A percentile compares a stretch with the other conserved stretches of the same genome.
Evolutionary conservation across 257 asterid genomes (phyloP).

Genomic region (Schizonepeta tenuifolia): DNA sequence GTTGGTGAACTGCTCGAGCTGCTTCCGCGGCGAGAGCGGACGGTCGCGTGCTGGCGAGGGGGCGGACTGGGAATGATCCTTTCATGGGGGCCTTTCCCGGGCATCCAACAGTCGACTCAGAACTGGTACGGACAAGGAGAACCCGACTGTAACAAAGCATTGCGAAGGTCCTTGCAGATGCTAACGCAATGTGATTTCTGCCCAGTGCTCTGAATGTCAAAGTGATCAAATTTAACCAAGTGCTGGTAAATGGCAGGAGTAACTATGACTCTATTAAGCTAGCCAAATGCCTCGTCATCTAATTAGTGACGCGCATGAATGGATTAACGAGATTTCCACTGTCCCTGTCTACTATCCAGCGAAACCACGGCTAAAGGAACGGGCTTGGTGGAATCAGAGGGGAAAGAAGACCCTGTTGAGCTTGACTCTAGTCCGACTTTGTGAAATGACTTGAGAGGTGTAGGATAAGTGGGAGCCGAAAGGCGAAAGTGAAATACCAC

Average conservation of each 20-base stretch:
- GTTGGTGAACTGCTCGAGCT: constrained; percentile 16
- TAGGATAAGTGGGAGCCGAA: constrained; percentile 29
- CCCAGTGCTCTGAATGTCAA: constrained; percentile 34
- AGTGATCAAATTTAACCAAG: constrained; percentile 47
- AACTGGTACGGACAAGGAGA: background rate
- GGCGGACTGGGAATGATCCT: background rate
- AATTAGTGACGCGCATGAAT: constrained; percentile 31
- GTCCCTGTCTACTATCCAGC: background rate
- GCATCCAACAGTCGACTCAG: too few species aligned
- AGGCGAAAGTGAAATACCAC: constrained; percentile 75
- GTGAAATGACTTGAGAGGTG: constrained; percentile 37
- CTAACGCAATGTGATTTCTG: background rate
- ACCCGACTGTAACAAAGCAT: background rate
- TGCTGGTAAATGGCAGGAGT: constrained; percentile 54
- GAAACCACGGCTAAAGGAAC: background rate
- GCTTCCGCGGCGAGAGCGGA: constrained; percentile 7
- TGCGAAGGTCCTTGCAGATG: constrained; percentile 4
- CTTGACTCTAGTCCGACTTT: constrained; percentile 53
- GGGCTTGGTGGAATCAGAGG: constrained; percentile 6
- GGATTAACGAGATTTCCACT: background rate
- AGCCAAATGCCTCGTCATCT: constrained; percentile 82
- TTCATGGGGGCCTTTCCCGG: background rate
- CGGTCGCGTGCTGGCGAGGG: background rate
- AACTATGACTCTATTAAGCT: constrained; percentile 59
- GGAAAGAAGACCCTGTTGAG: constrained; percentile 80